Evolutionary conservation across 345 rosid genomes (phyloP).

Genomic region (Pugionium dolabratum): DNA sequence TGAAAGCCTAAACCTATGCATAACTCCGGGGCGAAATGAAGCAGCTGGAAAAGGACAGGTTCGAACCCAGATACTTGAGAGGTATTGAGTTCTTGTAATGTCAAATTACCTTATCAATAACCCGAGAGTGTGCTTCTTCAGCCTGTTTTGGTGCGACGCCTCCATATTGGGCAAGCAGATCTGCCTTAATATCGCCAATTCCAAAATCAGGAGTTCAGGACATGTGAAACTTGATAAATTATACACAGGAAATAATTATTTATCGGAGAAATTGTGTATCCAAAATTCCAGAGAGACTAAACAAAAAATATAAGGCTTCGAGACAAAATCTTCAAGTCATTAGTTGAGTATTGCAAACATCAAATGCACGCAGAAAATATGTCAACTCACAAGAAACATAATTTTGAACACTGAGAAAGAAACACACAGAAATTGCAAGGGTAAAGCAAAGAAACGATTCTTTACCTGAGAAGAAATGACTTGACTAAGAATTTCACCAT

Average conservation of each 20-base stretch:
- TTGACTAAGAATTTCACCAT: conserved; percentile 89
- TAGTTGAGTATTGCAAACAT: too few relatives aligned
- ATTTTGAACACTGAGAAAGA: not conserved
- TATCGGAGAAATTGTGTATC: too few relatives aligned
- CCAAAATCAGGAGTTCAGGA: too few relatives aligned
- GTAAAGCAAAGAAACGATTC: conserved; percentile 18
- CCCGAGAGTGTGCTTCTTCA: conserved; percentile 84
- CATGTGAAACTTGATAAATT: too few relatives aligned
- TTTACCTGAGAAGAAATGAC: conserved; percentile 93
- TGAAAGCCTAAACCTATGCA: not conserved
- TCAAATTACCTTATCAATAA: conserved; percentile 70
- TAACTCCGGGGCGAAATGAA: too few relatives aligned
- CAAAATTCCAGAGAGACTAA: not conserved
- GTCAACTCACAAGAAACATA: not conserved
- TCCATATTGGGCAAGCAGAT: conserved; percentile 80
- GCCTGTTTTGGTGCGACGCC: conserved; percentile 97
- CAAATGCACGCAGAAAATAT: not conserved
- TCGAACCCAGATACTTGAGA: too few relatives aligned
- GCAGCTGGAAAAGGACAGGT: too few relatives aligned
- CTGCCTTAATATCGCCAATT: conserved; percentile 56
- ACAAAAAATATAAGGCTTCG: too few relatives aligned
- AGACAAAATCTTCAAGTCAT: not conserved
- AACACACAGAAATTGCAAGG: not conserved
- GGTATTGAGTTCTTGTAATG: not conserved
- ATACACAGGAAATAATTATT: too few relatives aligned